Evolutionary conservation across 441 rosid genomes (phyloP).

Genomic region (Capsella rubella): DNA sequence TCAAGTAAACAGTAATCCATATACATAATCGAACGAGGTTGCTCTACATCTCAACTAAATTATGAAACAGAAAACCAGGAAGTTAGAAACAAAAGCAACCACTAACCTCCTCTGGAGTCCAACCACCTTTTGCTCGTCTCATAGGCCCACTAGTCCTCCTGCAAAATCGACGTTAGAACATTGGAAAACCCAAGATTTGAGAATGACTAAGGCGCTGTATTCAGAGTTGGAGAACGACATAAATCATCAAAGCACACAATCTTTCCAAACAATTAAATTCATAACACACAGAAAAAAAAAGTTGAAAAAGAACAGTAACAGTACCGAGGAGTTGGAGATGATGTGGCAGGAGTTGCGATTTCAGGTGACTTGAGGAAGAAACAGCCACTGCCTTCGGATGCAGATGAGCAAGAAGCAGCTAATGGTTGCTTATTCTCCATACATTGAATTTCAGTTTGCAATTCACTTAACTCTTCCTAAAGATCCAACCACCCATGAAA

Average conservation of each 20-base stretch:
- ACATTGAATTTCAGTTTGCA: conserved; percentile 62
- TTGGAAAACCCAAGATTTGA: conserved; percentile 7
- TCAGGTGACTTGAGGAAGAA: conserved; percentile 72
- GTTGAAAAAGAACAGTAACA: background rate
- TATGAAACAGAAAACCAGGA: background rate
- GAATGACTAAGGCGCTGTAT: background rate
- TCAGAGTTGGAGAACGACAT: background rate
- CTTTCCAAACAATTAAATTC: background rate
- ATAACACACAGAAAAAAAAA: background rate
- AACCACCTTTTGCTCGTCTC: conserved; percentile 97
- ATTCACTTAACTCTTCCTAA: conserved; percentile 60
- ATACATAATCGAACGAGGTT: background rate
- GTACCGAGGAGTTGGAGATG: conserved; percentile 76
- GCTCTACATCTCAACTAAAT: background rate
- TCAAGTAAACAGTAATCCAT: background rate
- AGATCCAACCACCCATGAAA: conserved; percentile 41
- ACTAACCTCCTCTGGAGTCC: conserved; percentile 95
- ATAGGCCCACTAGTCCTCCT: conserved; percentile 97
- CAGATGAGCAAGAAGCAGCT: conserved; percentile 72
- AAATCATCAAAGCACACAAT: background rate
- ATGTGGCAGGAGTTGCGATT: conserved; percentile 62
- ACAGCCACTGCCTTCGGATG: conserved; percentile 80
- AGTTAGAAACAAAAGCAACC: background rate
- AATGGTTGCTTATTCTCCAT: conserved; percentile 81
- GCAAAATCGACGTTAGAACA: conserved; percentile 37